Conservation (phyloP, 495 filamentous ascomycete species). For the Penicillium samsonianum region DNA sequence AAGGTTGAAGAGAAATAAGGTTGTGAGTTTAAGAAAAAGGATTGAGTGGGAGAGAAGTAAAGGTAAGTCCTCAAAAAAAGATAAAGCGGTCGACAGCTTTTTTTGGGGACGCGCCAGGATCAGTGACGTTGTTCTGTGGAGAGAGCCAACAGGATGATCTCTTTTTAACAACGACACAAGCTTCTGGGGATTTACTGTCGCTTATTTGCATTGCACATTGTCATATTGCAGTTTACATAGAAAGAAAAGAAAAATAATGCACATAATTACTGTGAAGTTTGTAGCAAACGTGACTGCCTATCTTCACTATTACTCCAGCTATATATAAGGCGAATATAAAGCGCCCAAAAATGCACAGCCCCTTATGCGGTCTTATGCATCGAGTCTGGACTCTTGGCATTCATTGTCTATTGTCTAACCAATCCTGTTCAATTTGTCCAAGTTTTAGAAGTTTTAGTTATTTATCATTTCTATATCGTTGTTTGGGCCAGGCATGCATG, state of each 20-base stretch:
- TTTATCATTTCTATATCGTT: constrained; percentile 9
- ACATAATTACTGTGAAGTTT: not conserved
- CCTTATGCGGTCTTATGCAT: constrained; percentile 6
- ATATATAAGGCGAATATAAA: not conserved
- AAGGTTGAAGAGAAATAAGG: constrained; percentile 3
- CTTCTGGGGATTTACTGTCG: not conserved
- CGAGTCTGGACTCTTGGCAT: constrained; percentile 4
- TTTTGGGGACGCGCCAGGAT: constrained; percentile 29
- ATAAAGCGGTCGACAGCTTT: constrained; percentile 31
- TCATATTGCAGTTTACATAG: not conserved
- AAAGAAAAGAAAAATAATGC: not conserved
- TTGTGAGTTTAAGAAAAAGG: constrained; percentile 1
- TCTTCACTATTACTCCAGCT: not conserved
- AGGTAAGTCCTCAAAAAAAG: not conserved
- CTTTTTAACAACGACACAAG: constrained; percentile 6
- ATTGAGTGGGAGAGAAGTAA: not conserved
- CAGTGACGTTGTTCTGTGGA: constrained; percentile 34
- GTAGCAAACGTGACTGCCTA: constrained; percentile 4
- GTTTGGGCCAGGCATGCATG: constrained; percentile 20
- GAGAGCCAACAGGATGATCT: constrained; percentile 1
- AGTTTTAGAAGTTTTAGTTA: not conserved
- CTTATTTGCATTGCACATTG: not conserved
- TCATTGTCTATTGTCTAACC: not conserved
- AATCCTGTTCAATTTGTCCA: not conserved
- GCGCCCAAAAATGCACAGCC: constrained; percentile 5